Evolutionary conservation across 345 rosid genomes (phyloP).

Genomic region (Bruguiera gymnorhiza): DNA sequence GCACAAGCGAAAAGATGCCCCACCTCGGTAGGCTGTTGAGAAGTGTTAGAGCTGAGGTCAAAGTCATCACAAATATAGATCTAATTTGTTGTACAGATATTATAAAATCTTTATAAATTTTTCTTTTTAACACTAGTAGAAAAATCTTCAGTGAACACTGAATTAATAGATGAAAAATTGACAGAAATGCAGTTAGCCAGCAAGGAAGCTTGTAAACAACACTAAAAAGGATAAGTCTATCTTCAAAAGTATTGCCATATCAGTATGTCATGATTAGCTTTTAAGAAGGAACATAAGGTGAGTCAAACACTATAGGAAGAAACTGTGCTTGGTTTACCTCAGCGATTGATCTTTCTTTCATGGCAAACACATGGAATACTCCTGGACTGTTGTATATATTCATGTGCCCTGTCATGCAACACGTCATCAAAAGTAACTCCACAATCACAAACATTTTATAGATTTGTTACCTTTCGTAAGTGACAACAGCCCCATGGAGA

Average conservation of each 20-base stretch:
- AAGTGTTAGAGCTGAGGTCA: constrained; percentile 60
- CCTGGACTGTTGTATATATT: constrained; percentile 56
- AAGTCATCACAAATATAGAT: constrained; percentile 15
- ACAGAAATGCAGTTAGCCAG: background rate
- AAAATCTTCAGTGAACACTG: constrained; percentile 2
- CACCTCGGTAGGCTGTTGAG: constrained; percentile 78
- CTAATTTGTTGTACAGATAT: background rate
- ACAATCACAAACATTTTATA: constrained; percentile 18
- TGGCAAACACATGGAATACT: constrained; percentile 60
- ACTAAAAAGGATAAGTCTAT: background rate
- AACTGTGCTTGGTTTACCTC: constrained; percentile 60
- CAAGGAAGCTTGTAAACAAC: background rate
- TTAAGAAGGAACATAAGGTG: background rate
- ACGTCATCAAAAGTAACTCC: constrained; percentile 18
- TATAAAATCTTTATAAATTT: background rate
- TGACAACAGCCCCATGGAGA: constrained; percentile 10
- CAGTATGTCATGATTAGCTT: background rate
- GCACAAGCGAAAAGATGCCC: constrained; percentile 16
- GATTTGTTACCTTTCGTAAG: background rate
- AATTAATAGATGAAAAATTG: background rate
- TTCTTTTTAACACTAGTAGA: background rate
- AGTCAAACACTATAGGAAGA: background rate
- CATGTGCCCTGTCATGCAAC: constrained; percentile 62
- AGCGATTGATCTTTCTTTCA: constrained; percentile 64
- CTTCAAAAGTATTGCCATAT: background rate